Percentiles rank a stretch among this genome's conserved stretches.
phyloP scores from a whole-genome alignment of 2,329 filamentous ascomycete species.

The Ophiostoma piceae region DNA sequence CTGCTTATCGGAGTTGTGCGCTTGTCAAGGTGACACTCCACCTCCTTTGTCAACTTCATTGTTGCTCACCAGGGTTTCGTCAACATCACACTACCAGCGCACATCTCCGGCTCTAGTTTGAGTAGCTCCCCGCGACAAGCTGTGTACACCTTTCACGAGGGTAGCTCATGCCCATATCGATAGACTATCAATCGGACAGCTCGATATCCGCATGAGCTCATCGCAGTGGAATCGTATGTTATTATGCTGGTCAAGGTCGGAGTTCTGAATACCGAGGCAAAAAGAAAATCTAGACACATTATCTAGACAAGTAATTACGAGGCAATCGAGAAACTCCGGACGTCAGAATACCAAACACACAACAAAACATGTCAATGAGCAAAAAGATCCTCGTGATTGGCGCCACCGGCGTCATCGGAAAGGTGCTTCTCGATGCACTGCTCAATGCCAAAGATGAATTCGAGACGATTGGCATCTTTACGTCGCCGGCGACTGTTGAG shows the following conservation, averaged over 20 bases:
- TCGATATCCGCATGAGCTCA: neutral
- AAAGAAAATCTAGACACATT: neutral
- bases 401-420: constrained; percentile 35
- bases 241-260: constrained; percentile 1
- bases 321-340: neutral
- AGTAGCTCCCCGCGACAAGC: neutral
- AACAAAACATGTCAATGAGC: neutral
- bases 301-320: neutral
- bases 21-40: neutral
- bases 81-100: constrained; percentile 4
- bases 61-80: neutral
- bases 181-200: neutral
- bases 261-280: neutral
- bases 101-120: neutral
- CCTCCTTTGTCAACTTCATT: neutral
- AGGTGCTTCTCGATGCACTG: constrained; percentile 34
- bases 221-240: neutral
- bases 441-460: constrained; percentile 33
- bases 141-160: neutral
- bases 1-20: constrained; percentile 8
- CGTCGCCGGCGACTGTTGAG: constrained; percentile 30
- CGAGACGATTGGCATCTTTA: constrained; percentile 46
- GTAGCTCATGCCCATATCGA: neutral
- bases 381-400: constrained; percentile 33
- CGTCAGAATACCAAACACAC: neutral